Percentiles rank a stretch among this genome's conserved stretches.
These are phyloP conservation scores for Betula pendula DNA, from an alignment of 306 rosid genomes.

Conservation along the genomic window DNA sequence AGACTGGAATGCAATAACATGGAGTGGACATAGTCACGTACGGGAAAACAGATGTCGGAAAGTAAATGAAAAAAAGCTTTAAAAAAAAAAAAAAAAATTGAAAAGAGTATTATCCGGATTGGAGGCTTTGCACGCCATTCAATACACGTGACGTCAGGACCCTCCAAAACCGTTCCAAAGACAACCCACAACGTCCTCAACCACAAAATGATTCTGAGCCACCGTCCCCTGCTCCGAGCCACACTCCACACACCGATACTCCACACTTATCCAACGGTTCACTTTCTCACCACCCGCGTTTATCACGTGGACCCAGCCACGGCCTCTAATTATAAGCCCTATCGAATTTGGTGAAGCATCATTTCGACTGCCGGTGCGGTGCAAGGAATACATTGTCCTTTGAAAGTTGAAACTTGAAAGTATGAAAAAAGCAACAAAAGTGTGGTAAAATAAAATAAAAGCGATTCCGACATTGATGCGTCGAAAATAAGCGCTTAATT, in stretches of 20 bases:
- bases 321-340: too few species aligned
- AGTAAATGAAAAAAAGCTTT: not conserved
- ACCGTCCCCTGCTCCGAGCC: slow-evolving; percentile 18
- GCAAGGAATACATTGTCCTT: not conserved
- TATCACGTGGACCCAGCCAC: not conserved
- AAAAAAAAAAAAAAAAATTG: not conserved
- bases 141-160: slow-evolving; percentile 42
- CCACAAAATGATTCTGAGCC: not conserved
- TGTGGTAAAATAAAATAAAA: not conserved
- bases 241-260: not conserved
- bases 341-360: not conserved
- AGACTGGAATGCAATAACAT: not conserved
- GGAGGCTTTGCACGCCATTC: slow-evolving; percentile 54
- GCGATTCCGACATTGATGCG: slow-evolving; percentile 29
- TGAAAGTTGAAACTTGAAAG: too few species aligned
- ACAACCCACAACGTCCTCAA: slow-evolving; percentile 18
- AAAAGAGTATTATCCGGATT: slow-evolving; percentile 34
- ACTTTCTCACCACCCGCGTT: not conserved
- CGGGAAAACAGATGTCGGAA: not conserved
- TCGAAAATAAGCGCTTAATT: slow-evolving; percentile 8
- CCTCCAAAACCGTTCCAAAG: slow-evolving; percentile 31
- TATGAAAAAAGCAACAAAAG: not conserved
- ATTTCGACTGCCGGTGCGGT: not conserved
- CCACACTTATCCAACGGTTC: not conserved
- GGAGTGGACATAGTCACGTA: slow-evolving; percentile 11